A percentile compares a stretch with the other conserved stretches of the same genome.
These are phyloP conservation scores for Penicillium brevicompactum DNA, from an alignment of 2,329 filamentous ascomycete genomes.

Conservation along the genomic window DNA sequence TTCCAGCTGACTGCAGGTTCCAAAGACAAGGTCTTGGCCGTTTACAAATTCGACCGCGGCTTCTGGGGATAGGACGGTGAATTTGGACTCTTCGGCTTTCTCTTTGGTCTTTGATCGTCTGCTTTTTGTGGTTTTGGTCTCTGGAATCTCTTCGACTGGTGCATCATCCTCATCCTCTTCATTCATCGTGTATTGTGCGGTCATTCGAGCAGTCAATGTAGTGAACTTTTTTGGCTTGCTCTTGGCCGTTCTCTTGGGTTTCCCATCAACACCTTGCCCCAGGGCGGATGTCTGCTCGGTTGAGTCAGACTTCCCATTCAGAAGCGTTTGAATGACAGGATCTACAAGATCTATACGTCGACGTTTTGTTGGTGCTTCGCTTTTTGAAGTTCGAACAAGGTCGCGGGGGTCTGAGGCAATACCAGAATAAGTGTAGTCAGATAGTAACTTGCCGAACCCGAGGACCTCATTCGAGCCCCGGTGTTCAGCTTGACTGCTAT, in stretches of 20 bases:
- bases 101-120: slow-evolving; percentile 28
- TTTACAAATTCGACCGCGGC: slow-evolving; percentile 67
- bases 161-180: slow-evolving; percentile 27
- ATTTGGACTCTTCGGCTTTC: slow-evolving; percentile 47
- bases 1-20: slow-evolving; percentile 80
- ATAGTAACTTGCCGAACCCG: slow-evolving; percentile 41
- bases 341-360: slow-evolving; percentile 40
- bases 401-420: slow-evolving; percentile 12
- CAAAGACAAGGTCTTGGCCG: slow-evolving; percentile 78
- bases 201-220: slow-evolving; percentile 78
- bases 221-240: slow-evolving; percentile 68
- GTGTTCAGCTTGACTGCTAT: neutral
- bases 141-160: slow-evolving; percentile 7
- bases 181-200: slow-evolving; percentile 63
- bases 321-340: slow-evolving; percentile 15
- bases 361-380: slow-evolving; percentile 37
- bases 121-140: slow-evolving; percentile 18
- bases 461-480: neutral
- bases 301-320: slow-evolving; percentile 9
- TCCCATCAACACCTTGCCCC: slow-evolving; percentile 13
- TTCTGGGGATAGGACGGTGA: slow-evolving; percentile 66
- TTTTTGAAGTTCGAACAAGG: slow-evolving; percentile 14
- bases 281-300: slow-evolving; percentile 16
- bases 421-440: slow-evolving; percentile 44
- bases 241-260: slow-evolving; percentile 42